Percentiles rank a stretch among this genome's conserved stretches.
Conservation (phyloP, 805 yeast genomes). For the Grigorovia yakushimaensis region DNA sequence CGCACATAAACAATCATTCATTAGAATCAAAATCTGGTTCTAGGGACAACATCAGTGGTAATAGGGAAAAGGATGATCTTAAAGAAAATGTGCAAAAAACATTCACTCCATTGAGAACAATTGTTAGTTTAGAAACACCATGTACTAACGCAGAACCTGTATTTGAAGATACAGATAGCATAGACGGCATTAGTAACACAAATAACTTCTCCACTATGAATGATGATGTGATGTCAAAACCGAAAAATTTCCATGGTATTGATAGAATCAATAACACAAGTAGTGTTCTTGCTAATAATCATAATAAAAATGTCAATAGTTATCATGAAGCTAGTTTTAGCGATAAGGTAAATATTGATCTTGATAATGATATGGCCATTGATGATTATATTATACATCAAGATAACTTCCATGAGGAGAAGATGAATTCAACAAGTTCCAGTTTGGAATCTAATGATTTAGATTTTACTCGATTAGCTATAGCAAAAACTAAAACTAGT, state of each 20-base stretch:
- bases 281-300: not conserved
- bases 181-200: not conserved
- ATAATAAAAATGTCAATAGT: not conserved
- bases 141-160: not conserved
- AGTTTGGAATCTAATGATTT: not conserved
- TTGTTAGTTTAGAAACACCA: conserved; percentile 2
- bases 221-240: not conserved
- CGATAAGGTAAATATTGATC: not conserved
- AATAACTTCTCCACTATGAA: not conserved
- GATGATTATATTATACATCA: not conserved
- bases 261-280: not conserved
- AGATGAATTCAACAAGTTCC: not conserved
- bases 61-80: not conserved
- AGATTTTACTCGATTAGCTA: not conserved
- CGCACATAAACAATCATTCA: not conserved
- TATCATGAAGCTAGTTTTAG: not conserved
- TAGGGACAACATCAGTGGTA: not conserved
- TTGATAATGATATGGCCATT: not conserved
- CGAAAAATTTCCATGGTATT: not conserved
- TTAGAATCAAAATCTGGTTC: not conserved
- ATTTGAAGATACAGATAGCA: not conserved
- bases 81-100: not conserved
- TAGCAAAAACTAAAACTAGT: conserved; percentile 1
- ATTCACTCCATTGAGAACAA: not conserved
- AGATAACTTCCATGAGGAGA: not conserved